These are phyloP conservation scores for Boletus rubropictus DNA, from an alignment of 768 basidiomycete genomes.

Conservation along the genomic window DNA sequence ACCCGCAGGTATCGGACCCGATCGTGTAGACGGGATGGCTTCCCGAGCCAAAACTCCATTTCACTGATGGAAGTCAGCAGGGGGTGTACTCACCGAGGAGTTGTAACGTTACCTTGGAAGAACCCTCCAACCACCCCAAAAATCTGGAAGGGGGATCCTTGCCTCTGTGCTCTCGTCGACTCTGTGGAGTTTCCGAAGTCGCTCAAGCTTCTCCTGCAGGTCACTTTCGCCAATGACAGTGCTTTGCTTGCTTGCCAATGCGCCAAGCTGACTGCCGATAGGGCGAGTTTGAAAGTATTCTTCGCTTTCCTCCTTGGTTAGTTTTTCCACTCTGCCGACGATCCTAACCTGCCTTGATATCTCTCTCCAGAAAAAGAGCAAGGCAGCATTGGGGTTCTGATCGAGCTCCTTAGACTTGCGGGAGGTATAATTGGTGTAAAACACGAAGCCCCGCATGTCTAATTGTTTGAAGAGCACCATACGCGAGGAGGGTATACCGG, in stretches of 20 bases:
- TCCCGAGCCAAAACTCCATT: constrained; percentile 96
- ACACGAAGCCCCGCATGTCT: constrained; percentile 85
- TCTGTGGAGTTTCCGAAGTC: constrained; percentile 53
- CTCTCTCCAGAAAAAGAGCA: constrained; percentile 91
- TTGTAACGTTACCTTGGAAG: constrained; percentile 63
- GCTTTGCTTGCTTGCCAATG: constrained; percentile 93
- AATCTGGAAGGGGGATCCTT: constrained; percentile 73
- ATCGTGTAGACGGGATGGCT: constrained; percentile 91
- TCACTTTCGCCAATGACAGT: constrained; percentile 67
- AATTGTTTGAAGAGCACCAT: constrained; percentile 90
- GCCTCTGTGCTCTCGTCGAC: constrained; percentile 34
- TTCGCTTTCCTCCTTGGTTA: constrained; percentile 65
- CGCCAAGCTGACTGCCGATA: constrained; percentile 78
- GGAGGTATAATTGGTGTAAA: constrained; percentile 95
- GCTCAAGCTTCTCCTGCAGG: constrained; percentile 54
- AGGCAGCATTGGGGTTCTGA: constrained; percentile 71
- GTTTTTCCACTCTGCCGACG: constrained; percentile 78
- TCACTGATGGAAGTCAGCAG: constrained; percentile 49
- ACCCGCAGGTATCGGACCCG: constrained; percentile 71
- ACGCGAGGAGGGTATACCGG: constrained; percentile 80
- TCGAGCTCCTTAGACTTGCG: constrained; percentile 82
- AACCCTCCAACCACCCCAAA: constrained; percentile 96
- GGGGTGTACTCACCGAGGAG: neutral
- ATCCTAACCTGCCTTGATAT: constrained; percentile 76
- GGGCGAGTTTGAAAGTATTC: constrained; percentile 83